Conservation (phyloP, 2,329 filamentous ascomycete species). For the Pseudogymnoascus sp. region DNA sequence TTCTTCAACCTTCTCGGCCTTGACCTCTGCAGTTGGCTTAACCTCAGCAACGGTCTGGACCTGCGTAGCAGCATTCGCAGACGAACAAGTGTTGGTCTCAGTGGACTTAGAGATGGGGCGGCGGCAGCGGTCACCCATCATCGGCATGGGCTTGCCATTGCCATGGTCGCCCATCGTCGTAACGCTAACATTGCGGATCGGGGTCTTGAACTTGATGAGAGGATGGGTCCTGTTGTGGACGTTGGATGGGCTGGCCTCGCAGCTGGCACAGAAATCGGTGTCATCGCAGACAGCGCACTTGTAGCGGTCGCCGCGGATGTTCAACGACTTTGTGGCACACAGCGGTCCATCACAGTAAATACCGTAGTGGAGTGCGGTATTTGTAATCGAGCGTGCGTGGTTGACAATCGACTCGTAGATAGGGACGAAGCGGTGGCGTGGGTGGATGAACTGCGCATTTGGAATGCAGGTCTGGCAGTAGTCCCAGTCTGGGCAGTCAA, state of each 20-base stretch:
- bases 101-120: conserved; percentile 37
- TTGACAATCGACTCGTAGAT: conserved; percentile 56
- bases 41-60: conserved; percentile 70
- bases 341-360: conserved; percentile 94
- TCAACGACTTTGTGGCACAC: conserved; percentile 61
- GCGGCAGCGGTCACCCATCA: conserved; percentile 59
- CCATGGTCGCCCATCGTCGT: conserved; percentile 75
- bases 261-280: conserved; percentile 88
- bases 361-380: conserved; percentile 60
- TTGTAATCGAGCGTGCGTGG: conserved; percentile 31
- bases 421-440: conserved; percentile 79
- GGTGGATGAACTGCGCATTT: conserved; percentile 62
- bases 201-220: conserved; percentile 92
- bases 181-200: conserved; percentile 80
- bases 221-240: conserved; percentile 93
- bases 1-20: conserved; percentile 28
- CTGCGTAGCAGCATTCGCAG: conserved; percentile 47
- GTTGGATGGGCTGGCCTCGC: conserved; percentile 81
- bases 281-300: conserved; percentile 97
- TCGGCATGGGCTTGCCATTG: conserved; percentile 55
- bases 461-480: conserved; percentile 74
- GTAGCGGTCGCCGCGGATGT: conserved; percentile 83
- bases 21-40: conserved; percentile 44
- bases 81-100: conserved; percentile 41
- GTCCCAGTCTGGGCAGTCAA: conserved; percentile 96